phyloP scores from a whole-genome alignment of 345 rosid species.

The Eucalyptus polyanthemos region DNA sequence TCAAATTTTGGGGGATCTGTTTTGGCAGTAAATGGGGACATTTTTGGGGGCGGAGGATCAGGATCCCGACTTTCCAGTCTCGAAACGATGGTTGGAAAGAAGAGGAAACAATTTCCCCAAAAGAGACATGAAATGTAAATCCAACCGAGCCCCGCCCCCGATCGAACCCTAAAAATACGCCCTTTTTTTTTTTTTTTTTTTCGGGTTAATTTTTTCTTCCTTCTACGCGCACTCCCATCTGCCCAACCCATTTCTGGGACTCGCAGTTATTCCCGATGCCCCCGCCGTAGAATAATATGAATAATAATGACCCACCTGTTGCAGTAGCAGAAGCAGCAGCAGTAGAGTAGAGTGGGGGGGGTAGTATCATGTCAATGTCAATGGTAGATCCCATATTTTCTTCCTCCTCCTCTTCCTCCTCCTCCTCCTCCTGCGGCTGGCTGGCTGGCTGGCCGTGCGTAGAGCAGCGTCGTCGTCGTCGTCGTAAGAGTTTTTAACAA shows the following conservation, averaged over 20 bases:
- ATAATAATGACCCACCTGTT: not conserved
- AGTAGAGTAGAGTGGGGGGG: not conserved
- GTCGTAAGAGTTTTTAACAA: not conserved
- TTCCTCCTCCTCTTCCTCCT: not conserved
- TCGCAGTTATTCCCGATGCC: not conserved
- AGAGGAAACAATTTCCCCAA: not conserved
- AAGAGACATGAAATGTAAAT: not conserved
- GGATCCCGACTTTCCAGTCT: not conserved
- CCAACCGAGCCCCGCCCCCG: not conserved
- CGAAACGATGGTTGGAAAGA: not conserved
- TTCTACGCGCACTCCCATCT: not conserved
- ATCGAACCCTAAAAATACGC: not conserved
- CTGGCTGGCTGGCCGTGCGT: not conserved
- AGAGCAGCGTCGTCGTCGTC: not conserved
- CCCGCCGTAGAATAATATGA: not conserved
- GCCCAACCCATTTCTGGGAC: not conserved
- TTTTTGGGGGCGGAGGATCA: not conserved
- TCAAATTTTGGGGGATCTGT: not conserved
- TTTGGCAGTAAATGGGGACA: not conserved
- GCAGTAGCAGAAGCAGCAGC: not conserved
- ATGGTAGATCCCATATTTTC: not conserved
- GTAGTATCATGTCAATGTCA: not conserved
- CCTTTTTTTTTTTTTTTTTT: too few relatives aligned
- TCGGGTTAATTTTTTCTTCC: not conserved
- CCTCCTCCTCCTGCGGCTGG: not conserved